Evolutionary conservation across 805 yeast genomes (phyloP), one percentile per base, ranked within the genome.

Genomic region (Pichia cabralensis): DNA sequence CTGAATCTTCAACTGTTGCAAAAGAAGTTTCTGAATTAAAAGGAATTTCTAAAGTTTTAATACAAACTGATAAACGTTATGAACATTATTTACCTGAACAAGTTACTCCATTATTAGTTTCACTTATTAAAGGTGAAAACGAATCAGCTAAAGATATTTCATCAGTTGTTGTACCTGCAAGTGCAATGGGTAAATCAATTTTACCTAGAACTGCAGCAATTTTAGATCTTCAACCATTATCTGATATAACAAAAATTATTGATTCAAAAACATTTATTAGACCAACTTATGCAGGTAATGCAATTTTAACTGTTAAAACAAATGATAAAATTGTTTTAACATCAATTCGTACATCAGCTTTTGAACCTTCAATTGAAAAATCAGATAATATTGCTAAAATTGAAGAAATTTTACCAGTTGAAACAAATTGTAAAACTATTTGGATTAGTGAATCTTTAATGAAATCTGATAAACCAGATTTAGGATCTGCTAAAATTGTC

Each of bases 241-340:
- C 89, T 19, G 97, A 89, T 53, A 69, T 92, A 38, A 72, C 71
- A 46, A 71, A 72, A 49, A 78, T 89, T 26, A 71, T 70, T 44
- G 63, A 74, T 33, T 66, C 72, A 13, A 72, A 69, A 41, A 80
- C 92, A 7, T 92, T 89, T 58, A 76, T 80, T 25, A 79, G 97
- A 57, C 96, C 97, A 30, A 85, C 89, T 25, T 92, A 83, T 55
- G 97, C 98, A 15, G 98, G 98, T 31, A 92, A 92, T 59, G 94
- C 94, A 5, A 64, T 84, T 39, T 72, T 84, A 26, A 86, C 95
- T 3, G 83, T 92, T 32, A 72, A 76, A 55, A 65, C 84, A 17
- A 64, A 55, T 17, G 96, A 89, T 50, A 55, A 65, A 5, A 64
- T 72, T 42, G 68, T 82, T 34, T 61, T 89, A 40, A 62, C 82